Evolutionary conservation across 495 filamentous ascomycete species (phyloP).

Genomic region (Daldinia vernicosa): DNA sequence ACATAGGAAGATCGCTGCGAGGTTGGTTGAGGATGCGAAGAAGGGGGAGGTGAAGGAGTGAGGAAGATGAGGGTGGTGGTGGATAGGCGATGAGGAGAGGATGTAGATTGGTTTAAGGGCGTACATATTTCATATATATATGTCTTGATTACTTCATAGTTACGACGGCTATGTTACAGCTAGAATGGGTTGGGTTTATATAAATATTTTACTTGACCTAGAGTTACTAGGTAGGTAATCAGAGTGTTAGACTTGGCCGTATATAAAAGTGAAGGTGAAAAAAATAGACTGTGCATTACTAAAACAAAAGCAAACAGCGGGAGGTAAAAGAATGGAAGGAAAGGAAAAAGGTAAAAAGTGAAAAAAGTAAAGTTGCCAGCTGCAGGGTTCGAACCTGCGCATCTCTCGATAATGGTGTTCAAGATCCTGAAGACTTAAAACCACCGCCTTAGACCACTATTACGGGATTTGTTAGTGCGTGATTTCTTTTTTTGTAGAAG

Average conservation of each 20-base stretch:
- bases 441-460: slow-evolving; percentile 41
- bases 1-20: slow-evolving; percentile 51
- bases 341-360: background rate
- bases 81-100: background rate
- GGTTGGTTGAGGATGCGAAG: slow-evolving; percentile 44
- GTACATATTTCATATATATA: background rate
- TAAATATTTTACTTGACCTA: background rate
- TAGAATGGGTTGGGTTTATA: too few species aligned
- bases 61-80: background rate
- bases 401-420: slow-evolving; percentile 44
- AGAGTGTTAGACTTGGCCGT: too few species aligned
- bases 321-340: background rate
- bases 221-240: too few species aligned
- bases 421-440: slow-evolving; percentile 33
- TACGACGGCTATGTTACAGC: too few species aligned
- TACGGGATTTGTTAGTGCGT: background rate
- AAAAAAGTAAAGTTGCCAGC: slow-evolving; percentile 28
- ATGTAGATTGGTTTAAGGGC: background rate
- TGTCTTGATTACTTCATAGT: too few species aligned
- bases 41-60: slow-evolving; percentile 10
- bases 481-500: background rate
- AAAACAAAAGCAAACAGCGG: background rate
- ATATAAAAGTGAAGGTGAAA: too few species aligned
- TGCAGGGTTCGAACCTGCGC: slow-evolving; percentile 43
- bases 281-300: too few species aligned